These are phyloP conservation scores for Serendipita sp. DNA, from an alignment of 768 basidiomycete genomes.

Conservation along the genomic window DNA sequence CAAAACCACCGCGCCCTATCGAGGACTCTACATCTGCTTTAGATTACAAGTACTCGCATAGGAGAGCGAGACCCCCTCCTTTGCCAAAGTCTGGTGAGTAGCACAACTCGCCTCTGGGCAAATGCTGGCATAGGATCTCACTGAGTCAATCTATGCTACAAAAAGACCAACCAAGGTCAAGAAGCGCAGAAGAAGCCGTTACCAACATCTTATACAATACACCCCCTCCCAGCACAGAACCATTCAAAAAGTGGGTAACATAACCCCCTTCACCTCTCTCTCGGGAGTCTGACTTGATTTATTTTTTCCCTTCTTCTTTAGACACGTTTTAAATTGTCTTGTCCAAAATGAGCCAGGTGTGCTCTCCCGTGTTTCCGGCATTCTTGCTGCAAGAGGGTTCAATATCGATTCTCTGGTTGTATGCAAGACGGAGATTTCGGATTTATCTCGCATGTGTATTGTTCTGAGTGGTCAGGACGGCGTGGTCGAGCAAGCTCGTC, in stretches of 20 bases:
- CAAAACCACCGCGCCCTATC: conserved; percentile 32
- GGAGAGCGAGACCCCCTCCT: conserved; percentile 52
- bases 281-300: neutral
- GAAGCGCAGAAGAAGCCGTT: conserved; percentile 88
- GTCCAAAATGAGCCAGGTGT: conserved; percentile 99
- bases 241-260: conserved; percentile 68
- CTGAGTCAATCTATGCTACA: conserved; percentile 10
- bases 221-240: conserved; percentile 76
- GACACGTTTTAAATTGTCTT: conserved; percentile 91
- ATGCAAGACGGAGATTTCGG: conserved; percentile 91
- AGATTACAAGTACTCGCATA: conserved; percentile 72
- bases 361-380: conserved; percentile 94
- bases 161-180: conserved; percentile 70
- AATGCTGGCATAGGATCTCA: too few species aligned
- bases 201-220: conserved; percentile 97
- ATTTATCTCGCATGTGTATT: conserved; percentile 95
- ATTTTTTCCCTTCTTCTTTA: conserved; percentile 18
- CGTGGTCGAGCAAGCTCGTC: conserved; percentile 89
- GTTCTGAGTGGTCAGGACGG: conserved; percentile 93
- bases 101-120: neutral
- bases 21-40: conserved; percentile 90
- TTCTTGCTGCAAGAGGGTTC: conserved; percentile 91
- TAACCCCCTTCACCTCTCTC: neutral
- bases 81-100: conserved; percentile 31
- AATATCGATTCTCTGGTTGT: conserved; percentile 98